phyloP scores from a whole-genome alignment of 2,329 filamentous ascomycete species.

The Didymella sp. region DNA sequence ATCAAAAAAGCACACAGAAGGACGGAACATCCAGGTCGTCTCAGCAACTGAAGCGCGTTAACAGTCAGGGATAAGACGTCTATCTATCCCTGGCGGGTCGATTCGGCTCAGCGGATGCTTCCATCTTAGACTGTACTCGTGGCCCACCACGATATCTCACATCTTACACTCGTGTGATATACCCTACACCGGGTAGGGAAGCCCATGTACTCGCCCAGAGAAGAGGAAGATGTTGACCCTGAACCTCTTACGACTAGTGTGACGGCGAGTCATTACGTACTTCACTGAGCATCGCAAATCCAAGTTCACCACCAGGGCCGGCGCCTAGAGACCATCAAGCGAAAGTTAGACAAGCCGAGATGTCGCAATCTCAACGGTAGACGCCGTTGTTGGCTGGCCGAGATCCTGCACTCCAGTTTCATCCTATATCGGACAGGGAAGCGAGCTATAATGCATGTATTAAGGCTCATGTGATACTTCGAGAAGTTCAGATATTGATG shows the following conservation, averaged over 20 bases:
- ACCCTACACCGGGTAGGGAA: conserved; percentile 1
- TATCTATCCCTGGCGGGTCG: not conserved
- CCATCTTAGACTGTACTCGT: conserved; percentile 8
- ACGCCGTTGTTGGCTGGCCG: conserved; percentile 21
- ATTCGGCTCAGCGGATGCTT: conserved; percentile 13
- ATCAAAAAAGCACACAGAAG: not conserved
- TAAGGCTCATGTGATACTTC: conserved; percentile 12
- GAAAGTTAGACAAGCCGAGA: conserved; percentile 15
- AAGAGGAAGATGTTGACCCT: not conserved
- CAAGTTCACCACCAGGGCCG: conserved; percentile 19
- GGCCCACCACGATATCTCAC: not conserved
- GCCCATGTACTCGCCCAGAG: conserved; percentile 5
- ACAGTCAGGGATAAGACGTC: not conserved
- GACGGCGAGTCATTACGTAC: not conserved
- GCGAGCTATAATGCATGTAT: conserved; percentile 9
- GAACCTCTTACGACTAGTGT: not conserved
- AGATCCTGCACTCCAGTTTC: conserved; percentile 28
- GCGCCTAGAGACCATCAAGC: conserved; percentile 13
- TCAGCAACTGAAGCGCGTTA: not conserved
- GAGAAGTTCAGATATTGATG: conserved; percentile 4
- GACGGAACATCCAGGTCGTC: conserved; percentile 8
- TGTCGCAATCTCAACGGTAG: conserved; percentile 19
- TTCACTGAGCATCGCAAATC: not conserved
- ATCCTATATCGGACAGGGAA: conserved; percentile 23
- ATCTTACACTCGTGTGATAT: not conserved